A percentile compares a stretch with the other conserved stretches of the same genome.
Evolutionary conservation across 2,329 filamentous ascomycete genomes (phyloP).

Genomic region (Sclerotinia borealis): DNA sequence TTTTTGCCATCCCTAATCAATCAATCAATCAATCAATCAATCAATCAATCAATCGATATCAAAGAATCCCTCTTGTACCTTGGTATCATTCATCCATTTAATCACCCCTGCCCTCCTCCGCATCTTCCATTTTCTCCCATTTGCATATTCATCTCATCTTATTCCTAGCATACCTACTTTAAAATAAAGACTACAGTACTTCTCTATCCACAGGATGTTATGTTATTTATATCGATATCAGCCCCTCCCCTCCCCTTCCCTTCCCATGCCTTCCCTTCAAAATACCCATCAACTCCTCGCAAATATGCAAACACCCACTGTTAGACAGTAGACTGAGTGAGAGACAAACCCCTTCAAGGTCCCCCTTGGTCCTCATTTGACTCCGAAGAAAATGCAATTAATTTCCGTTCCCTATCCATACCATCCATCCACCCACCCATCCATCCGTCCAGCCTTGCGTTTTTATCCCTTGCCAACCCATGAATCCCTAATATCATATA

Average conservation of each 20-base stretch:
- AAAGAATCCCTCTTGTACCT: too few relatives aligned
- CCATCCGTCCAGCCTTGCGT: neutral
- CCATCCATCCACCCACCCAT: neutral
- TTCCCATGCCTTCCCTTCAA: neutral
- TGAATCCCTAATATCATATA: neutral
- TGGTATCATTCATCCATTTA: too few relatives aligned
- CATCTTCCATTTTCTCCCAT: too few relatives aligned
- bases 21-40: too few relatives aligned
- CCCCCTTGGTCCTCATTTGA: neutral
- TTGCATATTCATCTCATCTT: neutral
- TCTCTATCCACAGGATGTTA: constrained; percentile 2
- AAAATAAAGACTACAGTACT: neutral
- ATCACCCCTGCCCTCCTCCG: neutral
- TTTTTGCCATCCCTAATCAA: too few relatives aligned
- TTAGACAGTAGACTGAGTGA: neutral
- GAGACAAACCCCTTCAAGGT: neutral
- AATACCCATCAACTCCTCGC: neutral
- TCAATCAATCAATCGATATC: too few relatives aligned
- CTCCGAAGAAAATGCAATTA: constrained; percentile 10
- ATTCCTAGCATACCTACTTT: neutral
- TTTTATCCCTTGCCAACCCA: neutral
- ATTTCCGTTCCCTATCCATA: constrained; percentile 2
- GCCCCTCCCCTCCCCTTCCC: neutral
- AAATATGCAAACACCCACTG: neutral
- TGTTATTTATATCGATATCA: neutral